phyloP scores from a whole-genome alignment of 2,329 filamentous ascomycete species.

The Mariannaea elegans region DNA sequence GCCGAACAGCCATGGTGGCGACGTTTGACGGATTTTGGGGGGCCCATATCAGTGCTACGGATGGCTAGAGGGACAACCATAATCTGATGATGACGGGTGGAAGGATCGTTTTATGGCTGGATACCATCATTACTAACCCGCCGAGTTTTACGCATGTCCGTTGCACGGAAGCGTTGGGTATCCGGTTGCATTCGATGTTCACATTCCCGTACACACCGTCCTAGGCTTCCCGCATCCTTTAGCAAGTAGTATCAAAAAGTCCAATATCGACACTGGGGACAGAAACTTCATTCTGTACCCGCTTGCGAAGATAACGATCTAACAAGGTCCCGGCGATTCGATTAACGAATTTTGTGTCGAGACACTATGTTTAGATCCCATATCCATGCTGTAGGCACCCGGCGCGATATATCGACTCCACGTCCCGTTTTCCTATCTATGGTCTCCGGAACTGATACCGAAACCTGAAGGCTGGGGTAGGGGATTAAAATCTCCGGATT shows the following conservation, averaged over 20 bases:
- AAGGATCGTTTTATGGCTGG: slow-evolving; percentile 71
- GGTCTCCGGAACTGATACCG: slow-evolving; percentile 71
- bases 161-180: slow-evolving; percentile 80
- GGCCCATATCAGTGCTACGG: slow-evolving; percentile 77
- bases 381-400: slow-evolving; percentile 81
- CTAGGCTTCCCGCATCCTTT: slow-evolving; percentile 80
- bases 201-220: slow-evolving; percentile 86
- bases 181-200: slow-evolving; percentile 87
- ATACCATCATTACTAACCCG: slow-evolving; percentile 88
- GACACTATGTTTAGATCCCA: slow-evolving; percentile 75
- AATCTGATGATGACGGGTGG: slow-evolving; percentile 72
- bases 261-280: slow-evolving; percentile 76
- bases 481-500: slow-evolving; percentile 78
- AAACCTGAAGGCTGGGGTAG: slow-evolving; percentile 75
- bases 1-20: slow-evolving; percentile 76
- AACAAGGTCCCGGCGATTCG: slow-evolving; percentile 86
- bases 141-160: slow-evolving; percentile 82
- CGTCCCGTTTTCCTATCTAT: slow-evolving; percentile 79
- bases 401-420: slow-evolving; percentile 76
- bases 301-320: slow-evolving; percentile 86
- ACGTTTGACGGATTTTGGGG: slow-evolving; percentile 89
- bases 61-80: slow-evolving; percentile 65
- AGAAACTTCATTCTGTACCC: slow-evolving; percentile 85
- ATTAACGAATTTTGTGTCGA: slow-evolving; percentile 78
- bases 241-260: slow-evolving; percentile 77